Evolutionary conservation across 2,329 filamentous ascomycete species (phyloP), one percentile per base, ranked within the genome.

Genomic region (Pseudogymnoascus sp.): DNA sequence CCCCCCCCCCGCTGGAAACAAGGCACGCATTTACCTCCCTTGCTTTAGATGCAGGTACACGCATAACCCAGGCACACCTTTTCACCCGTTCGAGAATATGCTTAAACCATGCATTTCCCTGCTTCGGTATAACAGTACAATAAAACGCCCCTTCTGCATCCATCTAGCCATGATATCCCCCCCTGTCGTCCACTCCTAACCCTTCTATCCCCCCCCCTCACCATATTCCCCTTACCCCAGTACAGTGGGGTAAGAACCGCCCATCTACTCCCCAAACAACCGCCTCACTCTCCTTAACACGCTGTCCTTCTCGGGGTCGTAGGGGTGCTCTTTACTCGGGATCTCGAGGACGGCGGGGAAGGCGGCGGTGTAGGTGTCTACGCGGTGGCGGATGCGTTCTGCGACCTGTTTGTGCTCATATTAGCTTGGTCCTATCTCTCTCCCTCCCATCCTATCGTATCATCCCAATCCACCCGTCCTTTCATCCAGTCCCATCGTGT

Each of bases 261-360:
- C 33, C 66, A 71, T 68, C 74, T 84, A 93, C 79, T 93, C 85
- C 70, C 85, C 85, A 78, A 87, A 87, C 67, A 90, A 73, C 71
- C 87, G 85, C 74, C 85, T 80, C 68, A 99, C 95, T 69, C 95
- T 84, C 78, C 93, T 90, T 78, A 99, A 77, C 47, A 99, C 93
- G 74, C 93, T 97, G 76, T 99, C 95, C 81, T 99, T 99, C 78
- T 99, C 95, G 0, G 95, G 95, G 72, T 99, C 93, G 74, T 99
- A 99, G 1, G 95, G 95, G 76, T 99, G 95, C 76, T 99, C 95
- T 82, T 99, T 99, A 79, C 91, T 96, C 23, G 95, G 95, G 66
- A 99, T 97, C 77, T 99, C 95, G 64, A 99, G 86, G 63, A 99
- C 84, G 21, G 92, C 88, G n/a, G 95, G 95, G 78, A 99, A 99